phyloP scores from a whole-genome alignment of 257 asterid species.

The Coffea canephora region DNA sequence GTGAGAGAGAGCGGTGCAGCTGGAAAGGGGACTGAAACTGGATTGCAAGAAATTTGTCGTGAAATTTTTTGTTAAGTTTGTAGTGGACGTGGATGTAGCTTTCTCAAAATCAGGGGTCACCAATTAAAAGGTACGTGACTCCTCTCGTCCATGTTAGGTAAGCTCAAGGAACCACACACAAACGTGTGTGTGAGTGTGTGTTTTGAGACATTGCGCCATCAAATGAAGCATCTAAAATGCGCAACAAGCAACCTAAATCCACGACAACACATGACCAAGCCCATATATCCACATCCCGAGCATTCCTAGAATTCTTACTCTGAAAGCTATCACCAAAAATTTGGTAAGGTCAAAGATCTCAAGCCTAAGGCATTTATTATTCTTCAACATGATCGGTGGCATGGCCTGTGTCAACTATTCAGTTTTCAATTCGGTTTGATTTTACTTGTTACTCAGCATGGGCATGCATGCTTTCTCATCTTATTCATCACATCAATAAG shows the following conservation, averaged over 20 bases:
- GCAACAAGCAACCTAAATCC: background rate
- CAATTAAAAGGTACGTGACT: slow-evolving; percentile 12
- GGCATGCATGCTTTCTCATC: too few species aligned
- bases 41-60: background rate
- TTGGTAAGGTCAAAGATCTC: background rate
- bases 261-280: slow-evolving; percentile 1
- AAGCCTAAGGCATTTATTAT: background rate
- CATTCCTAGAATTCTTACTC: slow-evolving; percentile 8
- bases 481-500: too few species aligned
- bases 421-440: too few species aligned
- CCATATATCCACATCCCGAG: background rate
- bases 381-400: too few species aligned
- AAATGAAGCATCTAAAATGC: background rate
- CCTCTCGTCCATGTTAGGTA: slow-evolving; percentile 10
- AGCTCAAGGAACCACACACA: background rate
- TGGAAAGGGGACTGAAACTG: background rate
- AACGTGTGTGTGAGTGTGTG: background rate
- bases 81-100: background rate
- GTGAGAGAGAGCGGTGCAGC: background rate
- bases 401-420: too few species aligned
- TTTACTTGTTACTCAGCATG: too few species aligned
- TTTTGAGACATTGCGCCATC: background rate
- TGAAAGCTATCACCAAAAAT: slow-evolving; percentile 5
- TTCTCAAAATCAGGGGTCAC: background rate
- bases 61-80: background rate